Evolutionary conservation across 805 yeast species (phyloP).

Genomic region (Cyberlindnera suaveolens): DNA sequence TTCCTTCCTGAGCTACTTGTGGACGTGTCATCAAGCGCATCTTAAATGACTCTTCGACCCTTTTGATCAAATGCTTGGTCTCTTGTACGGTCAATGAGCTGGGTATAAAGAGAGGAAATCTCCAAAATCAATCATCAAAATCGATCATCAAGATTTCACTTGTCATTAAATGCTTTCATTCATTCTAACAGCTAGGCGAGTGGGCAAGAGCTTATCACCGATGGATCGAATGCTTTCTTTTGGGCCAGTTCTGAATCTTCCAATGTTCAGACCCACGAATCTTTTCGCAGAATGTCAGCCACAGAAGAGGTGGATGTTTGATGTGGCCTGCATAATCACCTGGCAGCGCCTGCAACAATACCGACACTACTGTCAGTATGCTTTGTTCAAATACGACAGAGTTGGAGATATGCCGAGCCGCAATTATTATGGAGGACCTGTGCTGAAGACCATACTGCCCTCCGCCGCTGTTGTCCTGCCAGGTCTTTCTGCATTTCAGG

Average conservation of each 20-base stretch:
- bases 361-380: conserved; percentile 21
- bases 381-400: conserved; percentile 14
- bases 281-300: conserved; percentile 63
- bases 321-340: conserved; percentile 54
- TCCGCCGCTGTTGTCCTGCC: too few relatives aligned
- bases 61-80: conserved; percentile 57
- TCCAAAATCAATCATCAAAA: conserved; percentile 57
- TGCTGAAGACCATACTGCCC: too few relatives aligned
- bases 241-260: conserved; percentile 66
- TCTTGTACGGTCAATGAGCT: conserved; percentile 24
- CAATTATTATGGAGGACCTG: too few relatives aligned
- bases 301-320: conserved; percentile 62
- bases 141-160: conserved; percentile 65
- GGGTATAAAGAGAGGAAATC: conserved; percentile 44
- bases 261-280: conserved; percentile 74
- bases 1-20: conserved; percentile 59
- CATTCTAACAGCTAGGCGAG: conserved; percentile 67
- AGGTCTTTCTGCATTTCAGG: too few relatives aligned
- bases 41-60: conserved; percentile 59
- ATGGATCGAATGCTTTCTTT: conserved; percentile 38
- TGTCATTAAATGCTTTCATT: conserved; percentile 58
- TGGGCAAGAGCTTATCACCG: conserved; percentile 14
- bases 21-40: conserved; percentile 58
- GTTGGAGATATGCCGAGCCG: background rate
- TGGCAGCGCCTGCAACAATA: conserved; percentile 21